Base-by-base conservation (phyloP, 352 stramenopile genomes). In the Globisporangium emineosum region DNA sequence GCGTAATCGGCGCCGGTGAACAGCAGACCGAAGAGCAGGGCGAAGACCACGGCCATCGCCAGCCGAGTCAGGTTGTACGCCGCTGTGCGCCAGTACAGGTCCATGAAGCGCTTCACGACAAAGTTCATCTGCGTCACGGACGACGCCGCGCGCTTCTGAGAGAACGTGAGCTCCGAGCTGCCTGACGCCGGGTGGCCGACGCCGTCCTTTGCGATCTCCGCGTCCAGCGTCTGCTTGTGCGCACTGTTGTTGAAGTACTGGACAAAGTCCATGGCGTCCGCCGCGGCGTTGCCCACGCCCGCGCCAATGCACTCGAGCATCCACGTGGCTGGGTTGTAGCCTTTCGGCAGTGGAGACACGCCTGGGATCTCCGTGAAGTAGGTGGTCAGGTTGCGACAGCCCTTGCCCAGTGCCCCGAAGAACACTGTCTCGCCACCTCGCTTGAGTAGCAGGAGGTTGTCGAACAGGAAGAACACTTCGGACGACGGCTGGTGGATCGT, bases 401-500 rank as follows among this genome's bases (percentile, higher is more conserved):
- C 17, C 15, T 5, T 45, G 40, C 40, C 15, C 40, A 45, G 15
- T 6, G 40, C 15, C 3, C 75, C 75, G 60, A 73, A 78, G 57
- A 69, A 83, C 2, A 77, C 61, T 2, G 60, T 69, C 40, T 70
- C 51, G 1, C 77, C 76, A 12, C 70, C 76, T 17, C 66, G 67
- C 55, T 84, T 73, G 30, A 96, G 67, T 7, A 96, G 60, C 37
- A 94, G 75, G 15, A 94, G 33, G 42, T 80, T 83, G 71, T 98
- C 90, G 67, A 98, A 97, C 17, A 91, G 81, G 25, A 86, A 80
- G 29, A 98, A 97, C 0, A 98, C 85, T 42, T 98, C 87, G 3
- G 81, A 86, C 3, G 77, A 90, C 15, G 92, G 92, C 71, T 98
- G 93, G 69, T 98, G 94, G 70, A 98, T 98, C 13, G 90, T 97